These are phyloP conservation scores for Trypanosoma platydactyli DNA, from an alignment of 208 protist species.

Conservation along the genomic window DNA sequence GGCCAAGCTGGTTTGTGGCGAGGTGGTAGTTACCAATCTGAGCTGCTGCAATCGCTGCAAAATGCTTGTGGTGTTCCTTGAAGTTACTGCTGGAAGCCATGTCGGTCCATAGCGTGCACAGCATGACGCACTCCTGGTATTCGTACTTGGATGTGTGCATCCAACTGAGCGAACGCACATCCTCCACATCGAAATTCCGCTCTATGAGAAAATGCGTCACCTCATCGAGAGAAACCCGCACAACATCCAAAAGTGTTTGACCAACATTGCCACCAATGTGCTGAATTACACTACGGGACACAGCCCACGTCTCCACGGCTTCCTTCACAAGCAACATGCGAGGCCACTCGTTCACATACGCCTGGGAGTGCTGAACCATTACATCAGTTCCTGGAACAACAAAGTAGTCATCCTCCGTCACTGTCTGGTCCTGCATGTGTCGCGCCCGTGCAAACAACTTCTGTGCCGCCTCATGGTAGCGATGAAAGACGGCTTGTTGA, in stretches of 20 bases:
- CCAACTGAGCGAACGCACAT: constrained; percentile 45
- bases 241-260: constrained; percentile 38
- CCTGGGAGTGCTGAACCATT: constrained; percentile 68
- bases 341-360: constrained; percentile 84
- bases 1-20: constrained; percentile 70
- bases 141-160: constrained; percentile 68
- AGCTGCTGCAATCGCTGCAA: constrained; percentile 56
- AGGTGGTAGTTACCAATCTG: constrained; percentile 88
- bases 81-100: constrained; percentile 57
- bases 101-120: constrained; percentile 80
- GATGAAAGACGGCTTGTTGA: constrained; percentile 82
- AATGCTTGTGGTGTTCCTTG: constrained; percentile 55
- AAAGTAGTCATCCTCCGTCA: constrained; percentile 79
- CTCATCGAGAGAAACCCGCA: constrained; percentile 57
- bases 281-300: constrained; percentile 47
- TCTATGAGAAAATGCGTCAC: constrained; percentile 69
- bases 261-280: constrained; percentile 55
- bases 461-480: constrained; percentile 80
- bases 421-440: constrained; percentile 25
- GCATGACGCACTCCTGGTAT: constrained; percentile 85
- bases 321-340: constrained; percentile 84
- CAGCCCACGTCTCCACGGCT: constrained; percentile 78
- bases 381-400: constrained; percentile 72
- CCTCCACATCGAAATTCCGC: constrained; percentile 58
- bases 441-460: constrained; percentile 71